phyloP scores from a whole-genome alignment of 2,329 filamentous ascomycete genomes.

The Seiridium cupressi region DNA sequence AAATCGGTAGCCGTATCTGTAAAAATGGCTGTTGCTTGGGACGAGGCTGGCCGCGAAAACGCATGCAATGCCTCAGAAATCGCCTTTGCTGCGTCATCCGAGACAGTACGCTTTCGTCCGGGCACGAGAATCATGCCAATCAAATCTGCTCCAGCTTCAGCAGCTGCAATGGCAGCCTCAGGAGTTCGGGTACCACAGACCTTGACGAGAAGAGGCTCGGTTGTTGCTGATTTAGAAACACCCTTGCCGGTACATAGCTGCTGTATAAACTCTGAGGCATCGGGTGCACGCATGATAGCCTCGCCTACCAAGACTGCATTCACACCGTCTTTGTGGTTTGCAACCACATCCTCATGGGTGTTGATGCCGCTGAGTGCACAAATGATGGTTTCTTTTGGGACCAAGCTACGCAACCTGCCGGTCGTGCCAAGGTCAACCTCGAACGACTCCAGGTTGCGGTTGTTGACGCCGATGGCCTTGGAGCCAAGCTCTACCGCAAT shows the following conservation, averaged over 20 bases:
- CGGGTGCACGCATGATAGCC: slow-evolving; percentile 86
- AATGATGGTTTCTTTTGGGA: slow-evolving; percentile 81
- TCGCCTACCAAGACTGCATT: slow-evolving; percentile 93
- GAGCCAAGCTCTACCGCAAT: slow-evolving; percentile 82
- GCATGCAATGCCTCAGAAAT: slow-evolving; percentile 79
- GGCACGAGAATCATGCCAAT: slow-evolving; percentile 91
- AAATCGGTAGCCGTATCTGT: slow-evolving; percentile 57
- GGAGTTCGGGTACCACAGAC: slow-evolving; percentile 88
- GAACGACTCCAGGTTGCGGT: slow-evolving; percentile 93
- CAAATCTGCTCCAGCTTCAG: slow-evolving; percentile 85
- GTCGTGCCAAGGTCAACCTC: slow-evolving; percentile 95
- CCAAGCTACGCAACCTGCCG: slow-evolving; percentile 81
- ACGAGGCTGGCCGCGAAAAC: slow-evolving; percentile 33
- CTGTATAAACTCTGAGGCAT: slow-evolving; percentile 80
- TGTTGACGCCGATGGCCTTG: slow-evolving; percentile 95
- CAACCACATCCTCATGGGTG: slow-evolving; percentile 80
- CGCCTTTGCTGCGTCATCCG: slow-evolving; percentile 71
- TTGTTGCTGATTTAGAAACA: slow-evolving; percentile 30
- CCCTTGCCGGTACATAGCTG: slow-evolving; percentile 69
- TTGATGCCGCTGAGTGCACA: slow-evolving; percentile 95
- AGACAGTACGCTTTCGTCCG: slow-evolving; percentile 76
- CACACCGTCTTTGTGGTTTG: slow-evolving; percentile 85
- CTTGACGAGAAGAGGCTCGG: slow-evolving; percentile 70
- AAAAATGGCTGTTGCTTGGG: slow-evolving; percentile 24
- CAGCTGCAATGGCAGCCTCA: slow-evolving; percentile 76